Base-by-base conservation (phyloP, 2,329 filamentous ascomycete genomes). In the Xylaria sp. region DNA sequence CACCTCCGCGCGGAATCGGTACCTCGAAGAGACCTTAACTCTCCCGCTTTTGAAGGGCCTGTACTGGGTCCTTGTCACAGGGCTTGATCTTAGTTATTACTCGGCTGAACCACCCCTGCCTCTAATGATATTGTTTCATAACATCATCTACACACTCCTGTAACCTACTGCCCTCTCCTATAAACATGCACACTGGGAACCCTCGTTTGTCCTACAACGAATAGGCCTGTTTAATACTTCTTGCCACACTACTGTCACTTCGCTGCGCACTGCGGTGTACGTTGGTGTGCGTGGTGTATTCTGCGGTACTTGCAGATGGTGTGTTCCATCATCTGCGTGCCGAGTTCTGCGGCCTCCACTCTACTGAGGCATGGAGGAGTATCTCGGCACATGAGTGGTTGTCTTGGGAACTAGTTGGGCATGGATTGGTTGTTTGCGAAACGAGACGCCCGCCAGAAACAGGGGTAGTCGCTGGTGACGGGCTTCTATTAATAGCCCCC, bases 351-450 rank as follows among this genome's bases (percentile, higher is more conserved):
- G 53, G 66, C 68, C 66, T 69, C 68, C 71, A 69, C 71, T 59
- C 69, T 68, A 71, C 67, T 68, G 67, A 63, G 63, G 67, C 59
- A 65, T 68, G 68, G 70, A 70, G 68, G 23, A 60, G 58, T 46
- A 59, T 67, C 56, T 49, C 54, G 58, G 48, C 40, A 68, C 69
- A 48, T 77, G 69, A 77, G 58, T 77, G 75, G 75, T 44, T 67
- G 64, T 33, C 65, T 59, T 63, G 17, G 49, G 62, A 40, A 36
- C 66, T 63, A 9, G 64, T 62, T 42, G 44, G 60, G 69, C 71
- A 76, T 63, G 75, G 74, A 53, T 68, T 66, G 66, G 71, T 74
- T 74, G 75, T 77, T 76, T 77, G 75, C 75, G 75, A 76, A 75
- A 77, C 75, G 70, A 76, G 74, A 74, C 72, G 67, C 59, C 70